phyloP scores from a whole-genome alignment of 2,329 filamentous ascomycete genomes.

The Piedraia hortae region DNA sequence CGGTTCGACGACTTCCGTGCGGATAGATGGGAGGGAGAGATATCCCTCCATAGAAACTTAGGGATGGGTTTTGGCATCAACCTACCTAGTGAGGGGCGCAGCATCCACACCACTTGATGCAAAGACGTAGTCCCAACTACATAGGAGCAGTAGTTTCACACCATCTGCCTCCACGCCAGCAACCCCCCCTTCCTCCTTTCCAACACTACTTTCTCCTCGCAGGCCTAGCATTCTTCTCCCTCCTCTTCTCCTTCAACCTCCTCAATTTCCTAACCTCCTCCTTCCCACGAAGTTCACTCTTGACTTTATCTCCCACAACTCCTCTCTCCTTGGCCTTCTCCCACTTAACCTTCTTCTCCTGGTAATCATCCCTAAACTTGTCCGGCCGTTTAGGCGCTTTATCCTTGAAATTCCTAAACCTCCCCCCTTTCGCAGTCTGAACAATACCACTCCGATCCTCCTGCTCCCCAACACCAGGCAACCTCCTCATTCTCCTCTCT shows the following conservation, averaged over 20 bases:
- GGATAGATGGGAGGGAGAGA: no score
- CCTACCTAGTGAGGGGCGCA: no score
- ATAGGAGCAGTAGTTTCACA: no score
- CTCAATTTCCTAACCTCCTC: conserved; percentile 69
- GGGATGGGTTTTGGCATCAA: no score
- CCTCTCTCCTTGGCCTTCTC: conserved; percentile 67
- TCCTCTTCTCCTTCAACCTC: conserved; percentile 45
- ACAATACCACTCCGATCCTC: conserved; percentile 23
- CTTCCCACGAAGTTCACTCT: conserved; percentile 52
- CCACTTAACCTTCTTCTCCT: conserved; percentile 70
- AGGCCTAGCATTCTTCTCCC: conserved; percentile 71
- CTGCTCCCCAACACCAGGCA: conserved; percentile 60
- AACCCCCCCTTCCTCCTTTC: background rate
- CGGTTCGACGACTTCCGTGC: no score
- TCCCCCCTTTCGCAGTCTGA: conserved; percentile 12
- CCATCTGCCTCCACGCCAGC: background rate
- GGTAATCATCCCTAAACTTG: conserved; percentile 72
- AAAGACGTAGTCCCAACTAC: no score
- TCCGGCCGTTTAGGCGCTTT: conserved; percentile 82
- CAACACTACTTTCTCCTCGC: conserved; percentile 1
- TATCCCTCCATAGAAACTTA: no score
- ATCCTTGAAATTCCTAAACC: conserved; percentile 68
- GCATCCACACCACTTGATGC: no score
- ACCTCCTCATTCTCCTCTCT: conserved; percentile 48
- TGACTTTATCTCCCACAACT: conserved; percentile 41